Conservation (phyloP, 257 asterid genomes). For the Nicotiana otophora region DNA sequence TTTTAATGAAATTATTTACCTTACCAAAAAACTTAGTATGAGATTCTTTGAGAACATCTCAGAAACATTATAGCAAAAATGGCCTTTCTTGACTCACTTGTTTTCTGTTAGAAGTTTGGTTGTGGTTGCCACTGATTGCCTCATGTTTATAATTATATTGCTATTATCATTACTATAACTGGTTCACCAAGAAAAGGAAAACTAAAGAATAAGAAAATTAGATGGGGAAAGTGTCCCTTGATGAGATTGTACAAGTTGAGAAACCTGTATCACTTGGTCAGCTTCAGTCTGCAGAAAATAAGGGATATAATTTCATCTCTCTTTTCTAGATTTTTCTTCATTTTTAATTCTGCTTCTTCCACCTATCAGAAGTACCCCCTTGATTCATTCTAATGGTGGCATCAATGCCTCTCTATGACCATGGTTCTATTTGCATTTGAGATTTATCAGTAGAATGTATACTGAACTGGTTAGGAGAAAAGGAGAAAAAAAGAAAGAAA, state of each 20-base stretch:
- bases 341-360: too few species aligned
- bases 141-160: not conserved
- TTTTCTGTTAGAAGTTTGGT: not conserved
- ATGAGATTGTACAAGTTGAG: not conserved
- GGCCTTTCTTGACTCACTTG: constrained; percentile 1
- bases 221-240: not conserved
- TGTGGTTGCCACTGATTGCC: not conserved
- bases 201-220: not conserved
- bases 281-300: too few species aligned
- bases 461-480: not conserved
- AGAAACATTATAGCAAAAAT: not conserved
- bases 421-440: not conserved
- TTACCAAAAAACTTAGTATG: not conserved
- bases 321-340: too few species aligned
- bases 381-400: not conserved
- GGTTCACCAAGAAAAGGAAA: not conserved
- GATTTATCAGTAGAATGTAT: not conserved
- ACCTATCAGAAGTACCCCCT: not conserved
- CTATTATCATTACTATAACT: not conserved
- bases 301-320: too few species aligned
- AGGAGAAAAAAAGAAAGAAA: not conserved
- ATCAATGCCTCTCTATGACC: not conserved
- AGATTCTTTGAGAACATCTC: not conserved
- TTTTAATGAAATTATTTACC: too few species aligned
- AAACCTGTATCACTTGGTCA: too few species aligned